Percentiles rank a stretch among this genome's conserved stretches.
These are phyloP conservation scores for Aspergillus versicolor DNA, from an alignment of 2,329 filamentous ascomycete genomes.

Conservation along the genomic window DNA sequence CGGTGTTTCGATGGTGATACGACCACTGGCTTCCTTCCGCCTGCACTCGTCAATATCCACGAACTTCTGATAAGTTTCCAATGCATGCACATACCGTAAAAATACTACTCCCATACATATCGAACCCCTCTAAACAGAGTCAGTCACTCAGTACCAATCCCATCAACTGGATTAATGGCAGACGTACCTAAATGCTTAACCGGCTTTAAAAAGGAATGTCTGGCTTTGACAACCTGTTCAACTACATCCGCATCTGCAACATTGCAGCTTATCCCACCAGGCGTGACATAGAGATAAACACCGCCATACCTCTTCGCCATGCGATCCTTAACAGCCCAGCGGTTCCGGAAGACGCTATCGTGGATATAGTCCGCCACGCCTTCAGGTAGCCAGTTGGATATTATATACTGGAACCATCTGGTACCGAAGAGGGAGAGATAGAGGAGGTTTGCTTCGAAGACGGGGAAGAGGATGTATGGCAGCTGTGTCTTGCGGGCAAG, in stretches of 20 bases:
- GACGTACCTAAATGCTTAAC: constrained; percentile 16
- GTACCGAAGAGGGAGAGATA: neutral
- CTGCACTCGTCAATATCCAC: constrained; percentile 11
- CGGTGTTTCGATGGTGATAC: constrained; percentile 45
- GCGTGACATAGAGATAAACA: constrained; percentile 16
- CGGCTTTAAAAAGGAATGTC: constrained; percentile 18
- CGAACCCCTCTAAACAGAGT: constrained; percentile 19
- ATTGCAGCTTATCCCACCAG: constrained; percentile 10
- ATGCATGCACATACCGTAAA: constrained; percentile 21
- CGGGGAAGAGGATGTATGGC: neutral
- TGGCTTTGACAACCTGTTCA: constrained; percentile 15
- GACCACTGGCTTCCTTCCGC: constrained; percentile 39
- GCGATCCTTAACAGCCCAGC: constrained; percentile 19
- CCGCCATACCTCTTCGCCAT: constrained; percentile 13
- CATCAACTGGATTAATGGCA: neutral
- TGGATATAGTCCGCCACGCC: neutral
- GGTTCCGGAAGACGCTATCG: neutral
- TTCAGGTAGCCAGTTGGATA: neutral
- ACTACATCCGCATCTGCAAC: constrained; percentile 20
- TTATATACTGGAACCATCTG: neutral
- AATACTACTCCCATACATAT: constrained; percentile 35
- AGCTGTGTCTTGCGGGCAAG: neutral
- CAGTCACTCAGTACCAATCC: neutral
- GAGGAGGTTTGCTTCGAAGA: neutral
- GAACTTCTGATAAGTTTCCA: too few species aligned